phyloP scores from a whole-genome alignment of 768 basidiomycete species.

The Russula sp. region DNA sequence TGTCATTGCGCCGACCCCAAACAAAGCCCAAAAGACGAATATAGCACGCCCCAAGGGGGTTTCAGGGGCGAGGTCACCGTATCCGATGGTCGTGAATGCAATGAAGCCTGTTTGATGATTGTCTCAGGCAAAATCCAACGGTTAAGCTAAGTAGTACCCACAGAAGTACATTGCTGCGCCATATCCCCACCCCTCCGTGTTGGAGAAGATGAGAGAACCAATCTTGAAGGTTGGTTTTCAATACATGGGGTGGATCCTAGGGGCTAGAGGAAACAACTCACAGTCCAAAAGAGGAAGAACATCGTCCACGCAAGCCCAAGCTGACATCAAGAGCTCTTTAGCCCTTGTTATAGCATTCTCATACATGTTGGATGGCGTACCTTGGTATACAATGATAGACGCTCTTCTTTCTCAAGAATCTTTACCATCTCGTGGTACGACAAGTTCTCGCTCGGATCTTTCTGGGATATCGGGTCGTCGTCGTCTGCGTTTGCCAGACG shows the following conservation, averaged over 20 bases:
- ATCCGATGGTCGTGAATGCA: conserved; percentile 69
- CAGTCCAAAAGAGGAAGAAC: conserved; percentile 77
- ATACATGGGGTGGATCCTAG: neutral
- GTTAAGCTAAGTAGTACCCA: conserved; percentile 27
- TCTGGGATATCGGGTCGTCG: neutral
- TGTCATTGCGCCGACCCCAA: conserved; percentile 72
- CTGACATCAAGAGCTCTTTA: conserved; percentile 23
- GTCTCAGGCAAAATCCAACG: neutral
- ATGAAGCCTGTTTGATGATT: conserved; percentile 45
- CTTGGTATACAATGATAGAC: conserved; percentile 49
- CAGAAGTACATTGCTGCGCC: conserved; percentile 67
- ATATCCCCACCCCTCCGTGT: conserved; percentile 64
- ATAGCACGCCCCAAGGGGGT: conserved; percentile 67
- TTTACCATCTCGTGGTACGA: conserved; percentile 21
- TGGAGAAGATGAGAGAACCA: conserved; percentile 61
- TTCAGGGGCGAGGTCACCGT: conserved; percentile 55
- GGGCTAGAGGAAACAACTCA: conserved; percentile 27
- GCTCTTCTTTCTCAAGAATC: conserved; percentile 33
- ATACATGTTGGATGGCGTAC: conserved; percentile 26
- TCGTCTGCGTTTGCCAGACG: neutral
- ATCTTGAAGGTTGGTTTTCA: conserved; percentile 32
- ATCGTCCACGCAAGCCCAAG: conserved; percentile 44
- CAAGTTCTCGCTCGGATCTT: conserved; percentile 2
- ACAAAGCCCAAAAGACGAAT: conserved; percentile 71
- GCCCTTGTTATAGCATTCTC: no score